These are phyloP conservation scores for Oehlia diaphana DNA, from an alignment of 192 early-diverging fungal genomes.

Conservation along the genomic window DNA sequence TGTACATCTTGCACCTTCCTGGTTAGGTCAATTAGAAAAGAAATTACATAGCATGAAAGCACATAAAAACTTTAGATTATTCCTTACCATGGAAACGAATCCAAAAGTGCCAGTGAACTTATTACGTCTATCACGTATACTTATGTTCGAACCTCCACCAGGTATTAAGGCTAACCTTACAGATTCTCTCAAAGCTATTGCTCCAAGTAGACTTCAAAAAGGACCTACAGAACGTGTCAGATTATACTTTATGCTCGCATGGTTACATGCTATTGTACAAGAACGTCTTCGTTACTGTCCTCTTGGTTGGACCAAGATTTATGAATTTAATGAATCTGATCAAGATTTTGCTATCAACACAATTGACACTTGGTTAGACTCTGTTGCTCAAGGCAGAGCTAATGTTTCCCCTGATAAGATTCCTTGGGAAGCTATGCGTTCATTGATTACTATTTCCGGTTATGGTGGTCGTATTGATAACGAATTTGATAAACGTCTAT, in stretches of 20 bases:
- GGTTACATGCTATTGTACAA: conserved; percentile 93
- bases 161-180: conserved; percentile 93
- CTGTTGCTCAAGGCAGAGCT: conserved; percentile 70
- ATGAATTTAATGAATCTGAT: conserved; percentile 99
- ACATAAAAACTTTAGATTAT: conserved; percentile 85
- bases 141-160: conserved; percentile 96
- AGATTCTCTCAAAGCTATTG: conserved; percentile 75
- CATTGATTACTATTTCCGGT: conserved; percentile 82
- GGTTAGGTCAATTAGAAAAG: conserved; percentile 97
- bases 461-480: conserved; percentile 98
- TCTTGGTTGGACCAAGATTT: conserved; percentile 95
- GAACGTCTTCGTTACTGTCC: conserved; percentile 97
- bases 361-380: conserved; percentile 92
- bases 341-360: conserved; percentile 87
- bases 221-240: conserved; percentile 86
- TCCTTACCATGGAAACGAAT: conserved; percentile 97
- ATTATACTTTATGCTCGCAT: conserved; percentile 92
- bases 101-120: conserved; percentile 94
- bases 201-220: conserved; percentile 50
- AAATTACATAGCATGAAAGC: conserved; percentile 84
- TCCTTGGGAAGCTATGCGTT: conserved; percentile 92
- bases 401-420: conserved; percentile 94
- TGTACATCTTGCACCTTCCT: conserved; percentile 92
- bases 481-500: conserved; percentile 81
- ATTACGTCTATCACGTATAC: conserved; percentile 81